Percentiles rank a stretch among this genome's conserved stretches.
These are phyloP conservation scores for Aspergillus proliferans DNA, from an alignment of 2,329 filamentous ascomycete genomes.

Conservation along the genomic window DNA sequence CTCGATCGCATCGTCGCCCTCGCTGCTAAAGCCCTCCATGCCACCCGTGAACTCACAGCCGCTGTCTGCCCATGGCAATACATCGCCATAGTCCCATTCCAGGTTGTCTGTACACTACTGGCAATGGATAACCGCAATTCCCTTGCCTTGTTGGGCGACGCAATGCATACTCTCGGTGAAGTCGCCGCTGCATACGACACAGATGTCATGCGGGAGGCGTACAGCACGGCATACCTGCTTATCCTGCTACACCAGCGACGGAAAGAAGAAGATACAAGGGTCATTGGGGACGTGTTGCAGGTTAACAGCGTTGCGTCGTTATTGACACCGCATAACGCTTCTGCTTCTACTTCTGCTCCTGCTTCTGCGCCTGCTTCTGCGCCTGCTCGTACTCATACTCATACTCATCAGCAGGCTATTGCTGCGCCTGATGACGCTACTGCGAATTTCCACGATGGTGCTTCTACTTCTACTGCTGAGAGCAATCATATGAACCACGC, in stretches of 20 bases:
- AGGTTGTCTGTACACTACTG: constrained; percentile 51
- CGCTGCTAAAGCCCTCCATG: constrained; percentile 39
- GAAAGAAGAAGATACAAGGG: constrained; percentile 40
- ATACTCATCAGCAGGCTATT: background rate
- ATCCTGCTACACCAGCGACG: constrained; percentile 48
- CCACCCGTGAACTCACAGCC: constrained; percentile 43
- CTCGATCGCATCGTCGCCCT: constrained; percentile 46
- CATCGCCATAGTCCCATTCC: constrained; percentile 55
- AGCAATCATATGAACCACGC: background rate
- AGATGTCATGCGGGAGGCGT: constrained; percentile 46
- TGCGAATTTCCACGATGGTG: background rate
- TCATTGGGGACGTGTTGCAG: constrained; percentile 36
- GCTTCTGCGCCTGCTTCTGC: background rate
- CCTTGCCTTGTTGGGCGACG: constrained; percentile 44
- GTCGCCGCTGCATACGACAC: constrained; percentile 43
- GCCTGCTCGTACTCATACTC: background rate
- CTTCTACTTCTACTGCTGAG: background rate
- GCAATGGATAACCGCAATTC: constrained; percentile 50
- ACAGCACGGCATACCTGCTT: constrained; percentile 50
- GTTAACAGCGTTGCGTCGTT: constrained; percentile 26
- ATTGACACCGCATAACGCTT: background rate
- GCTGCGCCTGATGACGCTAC: background rate
- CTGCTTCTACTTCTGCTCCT: background rate
- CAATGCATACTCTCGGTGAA: constrained; percentile 44
- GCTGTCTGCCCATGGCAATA: constrained; percentile 52